phyloP scores from a whole-genome alignment of 805 yeast species.

The Saccharomyces paradoxus region DNA sequence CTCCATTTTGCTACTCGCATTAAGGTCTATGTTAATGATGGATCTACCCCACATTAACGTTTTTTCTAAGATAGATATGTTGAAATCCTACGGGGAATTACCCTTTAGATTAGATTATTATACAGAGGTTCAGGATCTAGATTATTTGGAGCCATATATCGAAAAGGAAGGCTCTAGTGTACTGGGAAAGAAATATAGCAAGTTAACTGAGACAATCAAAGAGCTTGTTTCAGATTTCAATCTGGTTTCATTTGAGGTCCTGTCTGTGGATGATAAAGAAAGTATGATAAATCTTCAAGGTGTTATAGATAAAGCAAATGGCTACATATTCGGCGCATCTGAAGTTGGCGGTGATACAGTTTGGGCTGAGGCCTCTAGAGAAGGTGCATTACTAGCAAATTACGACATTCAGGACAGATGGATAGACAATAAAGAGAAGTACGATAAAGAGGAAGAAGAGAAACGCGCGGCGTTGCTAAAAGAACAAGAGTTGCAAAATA shows the following conservation, averaged over 20 bases:
- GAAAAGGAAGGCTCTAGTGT: conserved; percentile 64
- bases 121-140: conserved; percentile 84
- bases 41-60: conserved; percentile 92
- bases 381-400: conserved; percentile 47
- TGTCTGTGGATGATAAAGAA: conserved; percentile 84
- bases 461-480: conserved; percentile 36
- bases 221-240: conserved; percentile 83
- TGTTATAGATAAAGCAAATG: conserved; percentile 82
- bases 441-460: conserved; percentile 57
- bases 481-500: conserved; percentile 35
- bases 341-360: conserved; percentile 96
- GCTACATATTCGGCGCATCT: conserved; percentile 85
- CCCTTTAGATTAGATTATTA: conserved; percentile 81
- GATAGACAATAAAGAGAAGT: conserved; percentile 75
- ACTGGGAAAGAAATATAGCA: conserved; percentile 52
- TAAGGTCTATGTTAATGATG: conserved; percentile 87
- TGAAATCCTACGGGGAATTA: conserved; percentile 66
- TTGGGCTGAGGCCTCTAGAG: conserved; percentile 94
- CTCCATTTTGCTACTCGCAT: conserved; percentile 67
- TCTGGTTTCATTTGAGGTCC: conserved; percentile 78
- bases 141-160: conserved; percentile 56
- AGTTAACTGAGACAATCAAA: conserved; percentile 66
- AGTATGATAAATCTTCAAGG: conserved; percentile 80
- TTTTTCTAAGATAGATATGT: conserved; percentile 79
- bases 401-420: conserved; percentile 89